phyloP scores from a whole-genome alignment of 805 yeast genomes.

The Candida silvicultrix region DNA sequence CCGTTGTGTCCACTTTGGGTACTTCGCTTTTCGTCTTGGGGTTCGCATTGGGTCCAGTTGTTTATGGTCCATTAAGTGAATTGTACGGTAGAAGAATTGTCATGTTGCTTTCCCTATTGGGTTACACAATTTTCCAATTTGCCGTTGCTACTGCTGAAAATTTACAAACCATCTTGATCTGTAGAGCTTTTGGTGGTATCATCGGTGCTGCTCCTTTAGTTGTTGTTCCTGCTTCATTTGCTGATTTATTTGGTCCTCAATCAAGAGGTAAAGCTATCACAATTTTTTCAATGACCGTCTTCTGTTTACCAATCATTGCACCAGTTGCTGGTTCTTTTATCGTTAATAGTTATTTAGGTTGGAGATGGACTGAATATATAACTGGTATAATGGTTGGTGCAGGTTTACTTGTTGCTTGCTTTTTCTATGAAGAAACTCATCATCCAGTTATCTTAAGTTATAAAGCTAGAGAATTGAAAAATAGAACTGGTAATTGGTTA shows the following conservation, averaged over 20 bases:
- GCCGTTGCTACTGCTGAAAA: conserved; percentile 78
- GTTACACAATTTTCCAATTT: conserved; percentile 54
- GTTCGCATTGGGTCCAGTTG: conserved; percentile 86
- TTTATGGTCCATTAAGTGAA: conserved; percentile 90
- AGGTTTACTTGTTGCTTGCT: conserved; percentile 29
- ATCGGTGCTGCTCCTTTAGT: conserved; percentile 83
- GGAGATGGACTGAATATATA: conserved; percentile 81
- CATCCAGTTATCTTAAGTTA: conserved; percentile 57
- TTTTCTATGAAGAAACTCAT: conserved; percentile 64
- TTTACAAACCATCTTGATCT: conserved; percentile 67
- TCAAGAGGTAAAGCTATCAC: conserved; percentile 73
- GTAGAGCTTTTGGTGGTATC: conserved; percentile 76
- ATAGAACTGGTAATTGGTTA: conserved; percentile 76
- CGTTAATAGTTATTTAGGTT: conserved; percentile 53
- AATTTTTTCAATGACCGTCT: conserved; percentile 65
- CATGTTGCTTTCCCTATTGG: conserved; percentile 47
- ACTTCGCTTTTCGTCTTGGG: conserved; percentile 85
- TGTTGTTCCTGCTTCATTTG: conserved; percentile 80
- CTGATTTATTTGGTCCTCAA: conserved; percentile 66
- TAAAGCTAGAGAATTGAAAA: conserved; percentile 59
- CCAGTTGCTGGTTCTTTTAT: conserved; percentile 76
- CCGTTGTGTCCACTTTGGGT: conserved; percentile 67
- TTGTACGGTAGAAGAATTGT: conserved; percentile 65
- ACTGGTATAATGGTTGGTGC: conserved; percentile 55
- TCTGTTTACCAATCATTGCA: conserved; percentile 74